Evolutionary conservation across 2,329 filamentous ascomycete genomes (phyloP), one percentile per base, ranked within the genome.

Genomic region (Penicillium polonicum): DNA sequence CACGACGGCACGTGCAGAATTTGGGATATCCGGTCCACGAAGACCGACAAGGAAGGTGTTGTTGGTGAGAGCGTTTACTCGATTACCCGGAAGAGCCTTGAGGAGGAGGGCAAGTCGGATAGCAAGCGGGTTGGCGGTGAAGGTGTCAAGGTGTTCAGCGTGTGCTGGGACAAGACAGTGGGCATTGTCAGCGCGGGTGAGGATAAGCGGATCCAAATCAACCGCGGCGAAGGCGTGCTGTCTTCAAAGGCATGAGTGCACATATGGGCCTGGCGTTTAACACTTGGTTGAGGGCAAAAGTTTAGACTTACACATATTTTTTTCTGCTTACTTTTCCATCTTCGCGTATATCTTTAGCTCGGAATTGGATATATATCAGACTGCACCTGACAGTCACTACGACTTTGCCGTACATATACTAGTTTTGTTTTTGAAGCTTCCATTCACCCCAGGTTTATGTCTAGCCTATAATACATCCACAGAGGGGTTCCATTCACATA

Each of bases 191-290:
- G 90, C 69, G 92, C 82, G 43, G 92, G 93, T 17, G 92, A 97
- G 82, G 94, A 99, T 72, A 96, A 94, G 79, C 87, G 85, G 79
- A 87, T 99, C 68, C 94, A 99, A 80, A 86, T 99, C 60, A 97
- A 99, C 75, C 83, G 84, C 65, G 87, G 86, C 19, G 81, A 83
- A 61, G 83, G 75, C 31, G 73, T 79, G 52, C 60, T 77, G 50
- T 74, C 69, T 52, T 72, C 72, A 12, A 58, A 68, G 65, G 60
- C 54, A 63, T 60, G 63, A 62, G 61, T 60, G 66, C 62, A 62
- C 65, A 69, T 68, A 68, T 62, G 59, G 62, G 57, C 57, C 52
- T 60, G 68, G 70, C 65, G 67, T 72, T 64, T 63, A 68, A 67
- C 64, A 65, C 66, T 66, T 63, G 63, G 43, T 55, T 66, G 64